A percentile compares a stretch with the other conserved stretches of the same genome.
These are phyloP conservation scores for Eucalyptus marginata DNA, from an alignment of 345 rosid species.

Conservation along the genomic window DNA sequence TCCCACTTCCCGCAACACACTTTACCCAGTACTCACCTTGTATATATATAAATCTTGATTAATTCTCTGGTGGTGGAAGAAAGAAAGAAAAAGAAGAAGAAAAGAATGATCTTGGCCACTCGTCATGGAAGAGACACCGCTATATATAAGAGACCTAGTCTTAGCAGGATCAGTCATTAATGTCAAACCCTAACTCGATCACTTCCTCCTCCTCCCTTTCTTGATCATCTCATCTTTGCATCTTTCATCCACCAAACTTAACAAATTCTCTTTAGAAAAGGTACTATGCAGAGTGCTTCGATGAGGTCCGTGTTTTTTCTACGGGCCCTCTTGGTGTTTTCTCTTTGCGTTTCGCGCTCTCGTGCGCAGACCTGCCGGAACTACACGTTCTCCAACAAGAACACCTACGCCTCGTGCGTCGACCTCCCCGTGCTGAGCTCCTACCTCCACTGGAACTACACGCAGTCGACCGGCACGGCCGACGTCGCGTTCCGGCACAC, in stretches of 20 bases:
- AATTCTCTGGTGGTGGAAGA: background rate
- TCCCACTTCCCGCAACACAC: background rate
- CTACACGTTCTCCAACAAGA: conserved; percentile 21
- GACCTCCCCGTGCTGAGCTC: conserved; percentile 35
- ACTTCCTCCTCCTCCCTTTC: background rate
- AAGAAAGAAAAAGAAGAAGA: background rate
- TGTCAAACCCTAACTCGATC: background rate
- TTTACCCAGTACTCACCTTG: background rate
- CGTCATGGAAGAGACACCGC: background rate
- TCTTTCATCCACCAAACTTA: background rate
- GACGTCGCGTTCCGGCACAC: conserved; percentile 51
- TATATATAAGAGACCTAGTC: background rate
- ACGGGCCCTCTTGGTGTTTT: background rate
- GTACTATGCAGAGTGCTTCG: background rate
- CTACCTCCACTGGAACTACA: conserved; percentile 57
- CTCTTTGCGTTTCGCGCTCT: background rate
- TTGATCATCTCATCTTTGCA: background rate
- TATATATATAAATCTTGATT: background rate
- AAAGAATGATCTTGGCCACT: background rate
- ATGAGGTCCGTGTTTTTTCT: background rate
- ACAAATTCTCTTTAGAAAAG: background rate
- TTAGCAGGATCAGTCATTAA: background rate
- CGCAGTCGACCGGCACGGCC: conserved; percentile 16
- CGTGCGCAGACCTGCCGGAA: conserved; percentile 21
- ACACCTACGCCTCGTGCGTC: conserved; percentile 10